These are phyloP conservation scores for Xylariaceae sp. DNA, from an alignment of 2,329 filamentous ascomycete genomes.

Conservation along the genomic window DNA sequence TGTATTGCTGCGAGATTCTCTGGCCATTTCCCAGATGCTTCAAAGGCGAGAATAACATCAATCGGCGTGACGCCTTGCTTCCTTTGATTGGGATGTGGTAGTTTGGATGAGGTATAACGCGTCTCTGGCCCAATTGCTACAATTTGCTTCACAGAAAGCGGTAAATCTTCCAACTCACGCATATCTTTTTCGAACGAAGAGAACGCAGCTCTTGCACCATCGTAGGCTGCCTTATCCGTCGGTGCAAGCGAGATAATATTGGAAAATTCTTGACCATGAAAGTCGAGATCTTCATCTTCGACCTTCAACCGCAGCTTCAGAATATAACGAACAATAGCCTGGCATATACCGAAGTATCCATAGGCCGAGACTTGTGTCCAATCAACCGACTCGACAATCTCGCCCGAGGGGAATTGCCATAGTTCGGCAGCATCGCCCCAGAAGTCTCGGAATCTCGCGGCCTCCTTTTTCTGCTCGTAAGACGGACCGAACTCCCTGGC, in stretches of 20 bases:
- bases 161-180: conserved; percentile 73
- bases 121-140: conserved; percentile 68
- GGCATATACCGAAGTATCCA: conserved; percentile 55
- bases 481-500: conserved; percentile 84
- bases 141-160: conserved; percentile 80
- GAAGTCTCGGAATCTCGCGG: conserved; percentile 78
- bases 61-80: conserved; percentile 53
- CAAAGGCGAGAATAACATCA: conserved; percentile 83
- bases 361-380: conserved; percentile 66
- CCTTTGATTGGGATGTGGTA: conserved; percentile 45
- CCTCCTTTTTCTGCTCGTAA: conserved; percentile 80
- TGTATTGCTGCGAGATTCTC: conserved; percentile 89
- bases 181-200: conserved; percentile 71
- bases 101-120: conserved; percentile 64
- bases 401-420: conserved; percentile 90
- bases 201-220: conserved; percentile 66
- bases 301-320: conserved; percentile 66
- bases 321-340: conserved; percentile 74
- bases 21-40: conserved; percentile 90
- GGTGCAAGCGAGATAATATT: conserved; percentile 43
- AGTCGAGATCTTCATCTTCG: conserved; percentile 48
- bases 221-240: conserved; percentile 57
- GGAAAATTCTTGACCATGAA: conserved; percentile 50
- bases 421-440: conserved; percentile 95
- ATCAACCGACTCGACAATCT: conserved; percentile 85